Base-by-base conservation (phyloP, 805 yeast genomes). In the Yarrowia porcina region DNA sequence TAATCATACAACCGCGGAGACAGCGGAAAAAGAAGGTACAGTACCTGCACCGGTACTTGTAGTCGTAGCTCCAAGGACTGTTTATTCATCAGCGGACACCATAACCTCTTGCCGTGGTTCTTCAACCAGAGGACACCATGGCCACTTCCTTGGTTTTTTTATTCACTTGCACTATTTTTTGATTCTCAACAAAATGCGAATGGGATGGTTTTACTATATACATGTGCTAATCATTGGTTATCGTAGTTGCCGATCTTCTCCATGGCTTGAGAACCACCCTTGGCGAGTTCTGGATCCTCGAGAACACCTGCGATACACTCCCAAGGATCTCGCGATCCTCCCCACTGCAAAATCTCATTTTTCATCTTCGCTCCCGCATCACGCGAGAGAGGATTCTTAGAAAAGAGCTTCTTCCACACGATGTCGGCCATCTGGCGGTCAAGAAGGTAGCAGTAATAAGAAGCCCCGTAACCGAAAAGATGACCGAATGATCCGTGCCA, bases 401-500 rank as follows among this genome's bases (percentile, higher is more conserved):
- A 77, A 72, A 94, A 94, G 39, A 93, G 75, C 50, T 82, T 84
- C 11, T 81, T 79, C 92, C 97, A 94, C 1, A 93, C 82, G 69
- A 85, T 85, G 25, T 90, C 83, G 0, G 98, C 97, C 66, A 94
- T 89, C 7, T 97, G 97, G 39, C 97, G 77, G 74, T 94, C 99
- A 63, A 94, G 81, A 59, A 94, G 74, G 72, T 94, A 94, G 30
- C 97, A 88, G 75, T 94, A 94, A 71, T 94, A 94, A 0, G 92
- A 89, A 0, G 97, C 89, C 1, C 98, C 98, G 71, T 94, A 94
- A 0, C 97, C 90, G 68, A 88, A 89, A 41, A 94, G 76, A 71
- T 94, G 99, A 1, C 97, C 96, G 74, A 94, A 92, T 71, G 87
- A 90, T 0, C 96, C 97, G 64, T 90, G 96, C 97, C 97, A 92